phyloP scores from a whole-genome alignment of 2,329 filamentous ascomycete species.

The Cyphellophora attinorum region DNA sequence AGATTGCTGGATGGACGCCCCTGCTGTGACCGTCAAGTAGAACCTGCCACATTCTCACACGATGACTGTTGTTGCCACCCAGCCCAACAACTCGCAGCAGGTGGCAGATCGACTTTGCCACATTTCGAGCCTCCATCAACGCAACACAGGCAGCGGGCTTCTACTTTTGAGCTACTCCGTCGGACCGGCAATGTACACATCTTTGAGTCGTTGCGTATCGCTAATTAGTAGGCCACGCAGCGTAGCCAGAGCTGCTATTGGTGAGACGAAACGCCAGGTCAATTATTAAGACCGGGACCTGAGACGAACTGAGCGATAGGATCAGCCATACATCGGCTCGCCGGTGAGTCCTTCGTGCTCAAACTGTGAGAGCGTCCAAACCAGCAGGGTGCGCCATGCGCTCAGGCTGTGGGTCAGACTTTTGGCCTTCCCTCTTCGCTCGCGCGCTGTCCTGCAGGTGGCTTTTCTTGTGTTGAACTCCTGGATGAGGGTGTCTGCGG shows the following conservation, averaged over 20 bases:
- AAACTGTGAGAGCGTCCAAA: background rate
- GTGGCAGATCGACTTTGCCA: background rate
- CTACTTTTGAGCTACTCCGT: too few relatives aligned
- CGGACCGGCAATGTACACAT: background rate
- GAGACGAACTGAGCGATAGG: background rate
- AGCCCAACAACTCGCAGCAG: background rate
- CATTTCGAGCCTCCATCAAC: background rate
- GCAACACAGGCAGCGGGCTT: too few relatives aligned
- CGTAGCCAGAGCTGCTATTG: background rate
- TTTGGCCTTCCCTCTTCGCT: background rate
- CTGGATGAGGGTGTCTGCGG: background rate
- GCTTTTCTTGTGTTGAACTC: slow-evolving; percentile 1
- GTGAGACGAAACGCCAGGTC: background rate
- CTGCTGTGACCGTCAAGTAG: too few relatives aligned
- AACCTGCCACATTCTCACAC: background rate
- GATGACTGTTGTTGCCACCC: background rate
- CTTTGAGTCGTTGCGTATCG: background rate
- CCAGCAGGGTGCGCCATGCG: background rate
- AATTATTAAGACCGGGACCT: background rate
- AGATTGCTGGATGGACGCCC: background rate
- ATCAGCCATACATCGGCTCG: background rate
- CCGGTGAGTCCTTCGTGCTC: background rate
- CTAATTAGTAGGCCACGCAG: background rate
- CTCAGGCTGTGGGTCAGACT: background rate
- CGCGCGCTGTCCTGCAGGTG: background rate